Evolutionary conservation across 2,329 filamentous ascomycete species (phyloP).

Genomic region (Trichothecium roseum): DNA sequence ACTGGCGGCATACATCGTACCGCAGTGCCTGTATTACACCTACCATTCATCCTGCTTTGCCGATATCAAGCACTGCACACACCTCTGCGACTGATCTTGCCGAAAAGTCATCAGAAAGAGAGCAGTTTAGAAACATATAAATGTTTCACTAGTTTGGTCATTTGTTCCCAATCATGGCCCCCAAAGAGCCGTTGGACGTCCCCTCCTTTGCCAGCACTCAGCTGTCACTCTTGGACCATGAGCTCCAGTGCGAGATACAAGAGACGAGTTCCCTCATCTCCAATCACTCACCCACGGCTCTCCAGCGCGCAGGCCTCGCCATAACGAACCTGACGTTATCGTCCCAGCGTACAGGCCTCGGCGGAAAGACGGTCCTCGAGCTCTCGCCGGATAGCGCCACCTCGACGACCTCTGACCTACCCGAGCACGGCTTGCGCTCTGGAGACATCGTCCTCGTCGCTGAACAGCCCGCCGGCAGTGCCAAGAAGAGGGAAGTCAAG

Average conservation of each 20-base stretch:
- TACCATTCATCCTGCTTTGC: too few relatives aligned
- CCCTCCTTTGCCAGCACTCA: slow-evolving; percentile 61
- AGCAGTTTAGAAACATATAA: slow-evolving; percentile 2
- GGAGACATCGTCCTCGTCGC: slow-evolving; percentile 71
- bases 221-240: slow-evolving; percentile 57
- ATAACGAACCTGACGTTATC: slow-evolving; percentile 64
- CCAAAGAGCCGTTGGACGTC: slow-evolving; percentile 43
- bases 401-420: slow-evolving; percentile 42
- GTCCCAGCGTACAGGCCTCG: slow-evolving; percentile 77
- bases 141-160: background rate
- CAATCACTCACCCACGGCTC: slow-evolving; percentile 54
- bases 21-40: background rate
- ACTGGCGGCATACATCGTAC: too few relatives aligned
- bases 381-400: slow-evolving; percentile 65
- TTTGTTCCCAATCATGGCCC: slow-evolving; percentile 18
- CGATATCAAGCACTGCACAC: too few relatives aligned
- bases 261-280: slow-evolving; percentile 60
- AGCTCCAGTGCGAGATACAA: slow-evolving; percentile 61
- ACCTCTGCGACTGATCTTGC: too few relatives aligned
- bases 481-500: slow-evolving; percentile 61
- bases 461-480: slow-evolving; percentile 63
- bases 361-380: slow-evolving; percentile 83
- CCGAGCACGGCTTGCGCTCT: slow-evolving; percentile 64
- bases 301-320: slow-evolving; percentile 70
- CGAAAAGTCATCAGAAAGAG: too few relatives aligned